Percentiles rank a stretch among this genome's conserved stretches.
phyloP scores from a whole-genome alignment of 148 eudicot genomes.

The Chenopodium formosanum region DNA sequence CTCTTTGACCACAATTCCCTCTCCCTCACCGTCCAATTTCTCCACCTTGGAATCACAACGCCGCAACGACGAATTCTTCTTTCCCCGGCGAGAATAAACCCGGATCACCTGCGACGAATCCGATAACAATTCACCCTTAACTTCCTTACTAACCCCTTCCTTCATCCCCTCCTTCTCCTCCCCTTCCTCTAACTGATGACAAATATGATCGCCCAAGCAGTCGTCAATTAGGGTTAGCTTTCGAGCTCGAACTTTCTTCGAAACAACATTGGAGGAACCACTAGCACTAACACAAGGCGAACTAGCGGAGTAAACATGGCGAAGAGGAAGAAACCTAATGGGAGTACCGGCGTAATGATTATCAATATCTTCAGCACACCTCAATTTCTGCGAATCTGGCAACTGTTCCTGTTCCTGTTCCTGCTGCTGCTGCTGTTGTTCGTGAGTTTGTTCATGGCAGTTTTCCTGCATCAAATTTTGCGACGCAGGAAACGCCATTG shows the following conservation, averaged over 20 bases:
- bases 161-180: too few species aligned
- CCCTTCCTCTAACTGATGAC: neutral
- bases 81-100: conserved; percentile 39
- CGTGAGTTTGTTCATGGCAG: neutral
- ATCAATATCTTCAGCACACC: conserved; percentile 33
- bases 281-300: conserved; percentile 42
- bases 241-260: conserved; percentile 59
- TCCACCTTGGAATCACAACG: neutral
- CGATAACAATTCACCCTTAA: neutral
- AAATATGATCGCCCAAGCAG: neutral
- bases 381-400: conserved; percentile 13
- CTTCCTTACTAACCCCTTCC: neutral
- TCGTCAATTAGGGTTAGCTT: conserved; percentile 26
- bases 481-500: conserved; percentile 45
- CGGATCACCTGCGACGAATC: conserved; percentile 22
- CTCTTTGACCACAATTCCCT: conserved; percentile 28
- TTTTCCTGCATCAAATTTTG: conserved; percentile 16
- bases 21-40: neutral
- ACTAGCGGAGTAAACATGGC: conserved; percentile 63
- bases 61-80: conserved; percentile 1
- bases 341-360: conserved; percentile 40
- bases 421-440: neutral
- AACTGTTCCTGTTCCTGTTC: neutral
- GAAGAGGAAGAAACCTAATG: conserved; percentile 53
- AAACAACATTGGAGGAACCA: conserved; percentile 44